A percentile compares a stretch with the other conserved stretches of the same genome.
Evolutionary conservation across 805 yeast genomes (phyloP).

Genomic region (Myxozyma neotropica): DNA sequence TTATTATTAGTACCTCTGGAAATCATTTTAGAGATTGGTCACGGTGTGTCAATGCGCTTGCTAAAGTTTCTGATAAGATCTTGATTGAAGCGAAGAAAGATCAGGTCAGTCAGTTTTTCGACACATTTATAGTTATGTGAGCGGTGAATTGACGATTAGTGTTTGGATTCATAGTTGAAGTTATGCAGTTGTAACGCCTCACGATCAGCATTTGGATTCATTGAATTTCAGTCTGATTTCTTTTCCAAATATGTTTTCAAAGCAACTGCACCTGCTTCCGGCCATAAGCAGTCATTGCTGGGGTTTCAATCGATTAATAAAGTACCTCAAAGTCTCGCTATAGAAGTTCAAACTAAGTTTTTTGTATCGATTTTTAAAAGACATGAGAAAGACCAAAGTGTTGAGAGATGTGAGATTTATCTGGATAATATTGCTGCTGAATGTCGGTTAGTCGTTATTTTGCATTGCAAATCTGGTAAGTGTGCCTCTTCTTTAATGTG

Average conservation of each 20-base stretch:
- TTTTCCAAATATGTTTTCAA: slow-evolving; percentile 14
- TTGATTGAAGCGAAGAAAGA: slow-evolving; percentile 13
- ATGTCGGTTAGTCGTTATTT: slow-evolving; percentile 16
- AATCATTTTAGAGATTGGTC: slow-evolving; percentile 28
- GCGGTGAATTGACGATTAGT: neutral
- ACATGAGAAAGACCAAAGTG: slow-evolving; percentile 25
- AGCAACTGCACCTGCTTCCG: neutral
- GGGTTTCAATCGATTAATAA: slow-evolving; percentile 1
- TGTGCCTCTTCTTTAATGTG: neutral
- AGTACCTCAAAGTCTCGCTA: neutral
- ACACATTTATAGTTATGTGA: neutral
- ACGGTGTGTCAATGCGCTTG: slow-evolving; percentile 23
- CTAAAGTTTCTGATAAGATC: slow-evolving; percentile 22
- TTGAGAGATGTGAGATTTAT: slow-evolving; percentile 23
- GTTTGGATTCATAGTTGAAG: slow-evolving; percentile 10
- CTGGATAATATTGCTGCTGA: slow-evolving; percentile 20
- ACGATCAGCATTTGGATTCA: slow-evolving; percentile 21
- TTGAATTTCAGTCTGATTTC: slow-evolving; percentile 11
- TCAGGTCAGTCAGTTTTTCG: slow-evolving; percentile 1
- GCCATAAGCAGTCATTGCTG: neutral
- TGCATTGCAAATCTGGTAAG: slow-evolving; percentile 26
- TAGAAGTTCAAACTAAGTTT: slow-evolving; percentile 22
- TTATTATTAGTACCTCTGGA: slow-evolving; percentile 20
- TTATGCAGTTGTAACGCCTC: slow-evolving; percentile 18
- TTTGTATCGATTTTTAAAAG: slow-evolving; percentile 28